These are phyloP conservation scores for Rosa hybrid DNA, from an alignment of 331 rosid genomes.

Conservation along the genomic window DNA sequence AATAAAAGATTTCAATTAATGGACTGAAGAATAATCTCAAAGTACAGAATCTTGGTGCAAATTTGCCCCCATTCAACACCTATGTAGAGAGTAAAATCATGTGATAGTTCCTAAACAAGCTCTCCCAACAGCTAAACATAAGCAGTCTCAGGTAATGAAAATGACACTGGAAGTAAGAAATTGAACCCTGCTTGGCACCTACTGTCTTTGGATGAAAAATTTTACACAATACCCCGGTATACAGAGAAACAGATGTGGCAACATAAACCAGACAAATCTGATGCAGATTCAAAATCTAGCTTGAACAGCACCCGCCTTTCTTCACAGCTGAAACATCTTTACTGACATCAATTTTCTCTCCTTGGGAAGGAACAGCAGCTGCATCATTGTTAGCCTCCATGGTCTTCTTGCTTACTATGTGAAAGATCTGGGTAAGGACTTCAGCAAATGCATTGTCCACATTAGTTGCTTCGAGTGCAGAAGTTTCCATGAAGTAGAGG, in stretches of 20 bases:
- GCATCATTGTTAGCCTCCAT: slow-evolving; percentile 44
- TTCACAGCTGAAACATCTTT: slow-evolving; percentile 53
- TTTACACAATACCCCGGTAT: slow-evolving; percentile 28
- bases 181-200: slow-evolving; percentile 22
- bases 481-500: slow-evolving; percentile 61
- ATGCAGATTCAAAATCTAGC: slow-evolving; percentile 26
- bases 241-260: slow-evolving; percentile 27
- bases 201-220: slow-evolving; percentile 4
- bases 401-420: slow-evolving; percentile 48
- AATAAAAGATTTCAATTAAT: slow-evolving; percentile 18
- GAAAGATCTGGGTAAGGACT: slow-evolving; percentile 52
- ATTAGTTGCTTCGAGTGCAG: slow-evolving; percentile 55
- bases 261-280: slow-evolving; percentile 30
- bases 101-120: slow-evolving; percentile 25
- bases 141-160: neutral
- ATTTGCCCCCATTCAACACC: slow-evolving; percentile 3
- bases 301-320: slow-evolving; percentile 55
- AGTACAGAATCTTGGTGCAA: slow-evolving; percentile 12
- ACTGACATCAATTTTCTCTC: slow-evolving; percentile 50
- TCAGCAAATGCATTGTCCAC: slow-evolving; percentile 50
- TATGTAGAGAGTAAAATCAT: neutral
- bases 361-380: slow-evolving; percentile 45
- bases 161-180: slow-evolving; percentile 6
- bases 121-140: slow-evolving; percentile 20
- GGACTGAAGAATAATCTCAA: neutral